Conservation (phyloP, 2,329 filamentous ascomycete genomes). For the Pseudogymnoascus sp. region DNA sequence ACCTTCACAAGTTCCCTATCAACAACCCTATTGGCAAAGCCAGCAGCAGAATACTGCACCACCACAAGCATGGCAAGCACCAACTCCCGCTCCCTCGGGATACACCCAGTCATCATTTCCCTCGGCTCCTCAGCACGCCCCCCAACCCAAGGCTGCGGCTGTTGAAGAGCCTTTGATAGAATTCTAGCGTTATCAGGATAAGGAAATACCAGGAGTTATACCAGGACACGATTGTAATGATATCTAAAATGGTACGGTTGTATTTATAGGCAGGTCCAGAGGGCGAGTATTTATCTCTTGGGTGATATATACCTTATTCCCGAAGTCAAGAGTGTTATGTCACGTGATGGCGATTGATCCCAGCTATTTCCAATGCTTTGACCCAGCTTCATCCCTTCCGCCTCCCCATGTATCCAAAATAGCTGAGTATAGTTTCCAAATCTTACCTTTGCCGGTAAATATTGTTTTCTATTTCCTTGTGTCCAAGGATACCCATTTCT, state of each 20-base stretch:
- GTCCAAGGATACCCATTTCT: neutral
- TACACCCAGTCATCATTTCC: constrained; percentile 58
- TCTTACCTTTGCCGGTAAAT: neutral
- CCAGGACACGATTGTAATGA: constrained; percentile 4
- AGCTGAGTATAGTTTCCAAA: neutral
- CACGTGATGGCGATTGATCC: neutral
- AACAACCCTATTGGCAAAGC: constrained; percentile 43
- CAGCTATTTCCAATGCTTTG: neutral
- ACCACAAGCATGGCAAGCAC: constrained; percentile 33
- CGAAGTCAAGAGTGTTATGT: neutral
- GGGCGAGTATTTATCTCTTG: neutral
- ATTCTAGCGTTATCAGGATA: constrained; percentile 37
- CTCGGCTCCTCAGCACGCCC: constrained; percentile 54
- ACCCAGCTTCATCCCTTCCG: neutral
- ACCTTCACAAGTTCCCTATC: constrained; percentile 20
- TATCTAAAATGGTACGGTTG: constrained; percentile 2
- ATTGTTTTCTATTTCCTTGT: neutral
- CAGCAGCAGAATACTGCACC: constrained; percentile 34
- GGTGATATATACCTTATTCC: neutral
- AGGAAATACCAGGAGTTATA: constrained; percentile 7
- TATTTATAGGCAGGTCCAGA: neutral
- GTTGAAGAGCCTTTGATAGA: constrained; percentile 77
- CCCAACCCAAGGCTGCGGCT: constrained; percentile 42
- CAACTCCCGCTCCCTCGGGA: constrained; percentile 34
- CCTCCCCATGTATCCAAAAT: neutral